Conservation (phyloP, 192 early-diverging fungal genomes). For the Entophlyctis luteolus region DNA sequence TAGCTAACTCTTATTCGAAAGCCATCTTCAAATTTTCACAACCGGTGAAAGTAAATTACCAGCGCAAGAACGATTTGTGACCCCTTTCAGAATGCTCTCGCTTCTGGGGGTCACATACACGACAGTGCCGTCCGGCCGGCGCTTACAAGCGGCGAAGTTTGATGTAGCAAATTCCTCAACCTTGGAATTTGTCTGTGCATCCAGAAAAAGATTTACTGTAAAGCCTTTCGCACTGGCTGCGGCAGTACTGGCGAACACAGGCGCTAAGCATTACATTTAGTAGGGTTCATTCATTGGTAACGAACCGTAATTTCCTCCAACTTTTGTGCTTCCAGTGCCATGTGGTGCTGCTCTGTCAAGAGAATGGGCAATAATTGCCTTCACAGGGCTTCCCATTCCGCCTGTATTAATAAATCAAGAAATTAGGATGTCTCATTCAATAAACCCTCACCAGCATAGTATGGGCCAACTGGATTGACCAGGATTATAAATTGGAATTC, state of each 20-base stretch:
- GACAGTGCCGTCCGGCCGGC: slow-evolving; percentile 34
- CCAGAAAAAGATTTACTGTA: slow-evolving; percentile 68
- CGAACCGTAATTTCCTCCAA: slow-evolving; percentile 69
- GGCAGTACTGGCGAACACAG: slow-evolving; percentile 54
- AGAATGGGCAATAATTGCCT: slow-evolving; percentile 60
- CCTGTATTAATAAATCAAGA: slow-evolving; percentile 32
- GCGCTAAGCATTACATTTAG: no score
- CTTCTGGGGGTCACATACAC: slow-evolving; percentile 67
- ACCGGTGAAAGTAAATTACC: background rate
- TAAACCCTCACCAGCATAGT: slow-evolving; percentile 44
- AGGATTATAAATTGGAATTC: slow-evolving; percentile 64
- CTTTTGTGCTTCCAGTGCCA: slow-evolving; percentile 60
- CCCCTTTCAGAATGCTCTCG: slow-evolving; percentile 57
- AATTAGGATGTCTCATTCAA: background rate
- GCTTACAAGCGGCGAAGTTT: slow-evolving; percentile 66
- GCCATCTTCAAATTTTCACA: background rate
- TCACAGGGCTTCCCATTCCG: slow-evolving; percentile 55
- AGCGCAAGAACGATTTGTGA: slow-evolving; percentile 55
- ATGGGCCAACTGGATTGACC: slow-evolving; percentile 68
- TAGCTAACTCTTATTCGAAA: slow-evolving; percentile 59
- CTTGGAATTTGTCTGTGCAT: slow-evolving; percentile 56
- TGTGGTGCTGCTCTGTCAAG: slow-evolving; percentile 63
- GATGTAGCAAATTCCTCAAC: slow-evolving; percentile 76
- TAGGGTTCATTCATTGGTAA: no score
- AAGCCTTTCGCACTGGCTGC: slow-evolving; percentile 63